These are phyloP conservation scores for Senecio squalidus DNA, from an alignment of 140 eudicot species.

Conservation along the genomic window DNA sequence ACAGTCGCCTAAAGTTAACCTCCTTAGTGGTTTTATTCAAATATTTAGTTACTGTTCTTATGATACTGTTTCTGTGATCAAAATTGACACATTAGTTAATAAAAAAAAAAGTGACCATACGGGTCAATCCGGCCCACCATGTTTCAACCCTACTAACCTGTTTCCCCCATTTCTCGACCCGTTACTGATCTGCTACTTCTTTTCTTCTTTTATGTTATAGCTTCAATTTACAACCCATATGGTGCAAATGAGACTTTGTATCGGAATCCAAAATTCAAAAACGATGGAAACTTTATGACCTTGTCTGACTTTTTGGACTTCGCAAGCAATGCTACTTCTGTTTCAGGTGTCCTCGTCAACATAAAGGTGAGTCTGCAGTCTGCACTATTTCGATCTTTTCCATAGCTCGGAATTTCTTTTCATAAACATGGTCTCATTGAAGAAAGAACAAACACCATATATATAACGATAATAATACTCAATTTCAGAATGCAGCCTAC, in stretches of 20 bases:
- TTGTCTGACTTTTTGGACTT: conserved; percentile 53
- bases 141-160: too few relatives aligned
- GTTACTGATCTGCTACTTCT: background rate
- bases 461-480: too few relatives aligned
- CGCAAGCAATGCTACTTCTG: conserved; percentile 56
- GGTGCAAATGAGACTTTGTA: conserved; percentile 12
- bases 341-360: conserved; percentile 59
- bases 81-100: too few relatives aligned
- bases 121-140: too few relatives aligned
- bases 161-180: too few relatives aligned
- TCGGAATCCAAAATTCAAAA: conserved; percentile 47
- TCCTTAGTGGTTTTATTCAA: too few relatives aligned
- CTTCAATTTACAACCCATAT: conserved; percentile 41
- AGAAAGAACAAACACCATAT: background rate
- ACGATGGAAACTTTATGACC: conserved; percentile 39
- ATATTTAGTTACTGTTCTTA: too few relatives aligned
- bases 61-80: too few relatives aligned
- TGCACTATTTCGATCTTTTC: background rate
- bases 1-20: too few relatives aligned
- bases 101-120: too few relatives aligned
- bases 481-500: conserved; percentile 65
- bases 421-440: background rate
- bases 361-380: conserved; percentile 52
- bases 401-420: background rate
- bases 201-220: conserved; percentile 31